Conservation (phyloP, 2,329 filamentous ascomycete species). For the Knufia petricola region DNA sequence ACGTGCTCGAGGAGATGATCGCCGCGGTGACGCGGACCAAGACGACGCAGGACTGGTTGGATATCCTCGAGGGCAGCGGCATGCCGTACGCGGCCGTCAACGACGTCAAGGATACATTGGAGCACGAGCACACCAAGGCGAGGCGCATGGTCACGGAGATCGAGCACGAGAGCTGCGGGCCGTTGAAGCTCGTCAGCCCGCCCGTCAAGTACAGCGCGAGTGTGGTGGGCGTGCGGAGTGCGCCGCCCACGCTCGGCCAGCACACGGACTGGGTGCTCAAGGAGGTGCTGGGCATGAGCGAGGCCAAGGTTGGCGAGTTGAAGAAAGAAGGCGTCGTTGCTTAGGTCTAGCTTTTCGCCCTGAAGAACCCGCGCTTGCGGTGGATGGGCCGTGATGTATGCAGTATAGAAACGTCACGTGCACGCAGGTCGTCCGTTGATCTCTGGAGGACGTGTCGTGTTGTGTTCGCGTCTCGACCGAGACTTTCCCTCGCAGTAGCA, state of each 20-base stretch:
- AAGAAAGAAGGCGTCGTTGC: conserved; percentile 58
- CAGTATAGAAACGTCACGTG: too few species aligned
- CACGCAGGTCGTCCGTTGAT: too few species aligned
- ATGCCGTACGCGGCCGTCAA: conserved; percentile 95
- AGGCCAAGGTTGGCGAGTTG: conserved; percentile 51
- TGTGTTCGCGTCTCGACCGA: too few species aligned
- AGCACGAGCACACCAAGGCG: conserved; percentile 70
- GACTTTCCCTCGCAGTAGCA: too few species aligned
- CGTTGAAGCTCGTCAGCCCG: conserved; percentile 83
- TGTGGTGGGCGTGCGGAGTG: conserved; percentile 61
- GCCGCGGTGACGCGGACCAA: conserved; percentile 63
- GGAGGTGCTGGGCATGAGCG: conserved; percentile 52
- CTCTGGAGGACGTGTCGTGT: too few species aligned
- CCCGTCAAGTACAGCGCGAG: conserved; percentile 89
- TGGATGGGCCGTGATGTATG: too few species aligned
- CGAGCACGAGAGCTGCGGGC: conserved; percentile 71
- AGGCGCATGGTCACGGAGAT: conserved; percentile 84
- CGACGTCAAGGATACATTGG: conserved; percentile 74
- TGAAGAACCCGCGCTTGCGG: too few species aligned
- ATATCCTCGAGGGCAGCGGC: conserved; percentile 76
- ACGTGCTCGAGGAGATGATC: conserved; percentile 66
- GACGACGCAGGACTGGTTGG: conserved; percentile 81
- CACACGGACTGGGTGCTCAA: conserved; percentile 71
- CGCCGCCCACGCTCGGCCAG: conserved; percentile 77
- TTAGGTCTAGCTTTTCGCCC: too few species aligned